Evolutionary conservation across 352 stramenopile species (phyloP).

Genomic region (Phytophthora sp.): DNA sequence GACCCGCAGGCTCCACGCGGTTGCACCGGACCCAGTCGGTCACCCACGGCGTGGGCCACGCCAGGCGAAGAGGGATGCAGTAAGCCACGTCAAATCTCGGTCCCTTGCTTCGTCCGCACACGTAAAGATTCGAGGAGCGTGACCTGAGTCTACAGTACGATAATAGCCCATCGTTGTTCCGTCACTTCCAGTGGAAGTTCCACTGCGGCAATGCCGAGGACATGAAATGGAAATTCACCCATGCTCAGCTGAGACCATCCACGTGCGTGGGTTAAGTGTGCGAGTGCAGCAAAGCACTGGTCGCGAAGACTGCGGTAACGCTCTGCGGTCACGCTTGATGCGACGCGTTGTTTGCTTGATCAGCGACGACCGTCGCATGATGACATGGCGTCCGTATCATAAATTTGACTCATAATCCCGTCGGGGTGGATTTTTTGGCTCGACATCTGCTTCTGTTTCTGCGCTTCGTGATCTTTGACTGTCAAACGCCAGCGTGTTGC

Average conservation of each 20-base stretch:
- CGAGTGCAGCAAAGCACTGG: slow-evolving; percentile 11
- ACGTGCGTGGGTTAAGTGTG: slow-evolving; percentile 6
- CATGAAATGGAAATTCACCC: slow-evolving; percentile 16
- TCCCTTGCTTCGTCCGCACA: slow-evolving; percentile 1
- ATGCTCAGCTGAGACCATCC: background rate
- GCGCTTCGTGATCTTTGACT: slow-evolving; percentile 13
- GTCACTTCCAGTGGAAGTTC: background rate
- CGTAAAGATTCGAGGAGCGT: slow-evolving; percentile 11
- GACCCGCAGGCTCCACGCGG: too few species aligned
- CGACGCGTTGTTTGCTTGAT: too few species aligned
- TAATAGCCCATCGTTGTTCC: slow-evolving; percentile 1
- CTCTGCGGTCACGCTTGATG: background rate
- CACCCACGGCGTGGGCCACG: too few species aligned
- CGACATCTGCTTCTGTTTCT: slow-evolving; percentile 7
- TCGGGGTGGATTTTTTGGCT: slow-evolving; percentile 24
- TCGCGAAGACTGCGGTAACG: background rate
- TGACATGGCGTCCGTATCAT: slow-evolving; percentile 1
- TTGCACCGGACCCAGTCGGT: too few species aligned
- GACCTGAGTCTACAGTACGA: too few species aligned
- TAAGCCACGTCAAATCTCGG: background rate
- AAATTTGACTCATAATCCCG: too few species aligned
- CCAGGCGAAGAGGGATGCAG: too few species aligned
- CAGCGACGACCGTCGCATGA: too few species aligned
- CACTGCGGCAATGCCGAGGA: background rate
- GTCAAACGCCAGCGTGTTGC: slow-evolving; percentile 19